phyloP scores from a whole-genome alignment of 768 basidiomycete species.

The Phlegmacium glaucopus region DNA sequence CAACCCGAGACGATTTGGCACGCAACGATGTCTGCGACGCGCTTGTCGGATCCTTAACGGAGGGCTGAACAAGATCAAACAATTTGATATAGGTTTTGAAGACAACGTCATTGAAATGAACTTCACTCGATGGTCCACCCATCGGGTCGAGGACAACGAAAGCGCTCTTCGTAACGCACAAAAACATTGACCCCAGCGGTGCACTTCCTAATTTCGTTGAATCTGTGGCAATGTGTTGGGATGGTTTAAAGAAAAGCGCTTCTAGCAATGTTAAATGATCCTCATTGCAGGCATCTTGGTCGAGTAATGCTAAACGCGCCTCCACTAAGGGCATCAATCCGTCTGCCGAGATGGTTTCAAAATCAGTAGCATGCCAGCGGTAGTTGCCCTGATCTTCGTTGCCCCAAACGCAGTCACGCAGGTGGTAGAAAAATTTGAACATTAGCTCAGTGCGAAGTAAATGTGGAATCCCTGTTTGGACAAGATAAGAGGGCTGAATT shows the following conservation, averaged over 20 bases:
- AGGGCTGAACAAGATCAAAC: slow-evolving; percentile 25
- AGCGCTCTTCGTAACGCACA: slow-evolving; percentile 25
- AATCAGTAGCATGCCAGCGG: background rate
- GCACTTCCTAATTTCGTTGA: background rate
- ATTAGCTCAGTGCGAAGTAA: slow-evolving; percentile 61
- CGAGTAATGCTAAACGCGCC: slow-evolving; percentile 29
- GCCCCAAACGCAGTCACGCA: slow-evolving; percentile 62
- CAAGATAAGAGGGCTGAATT: slow-evolving; percentile 79
- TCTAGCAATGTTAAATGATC: slow-evolving; percentile 27
- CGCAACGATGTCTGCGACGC: slow-evolving; percentile 47
- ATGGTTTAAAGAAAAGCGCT: slow-evolving; percentile 19
- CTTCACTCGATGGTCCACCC: slow-evolving; percentile 30
- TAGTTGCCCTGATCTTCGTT: slow-evolving; percentile 26
- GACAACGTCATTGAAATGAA: slow-evolving; percentile 30
- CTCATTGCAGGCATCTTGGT: slow-evolving; percentile 39
- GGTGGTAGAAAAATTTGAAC: slow-evolving; percentile 77
- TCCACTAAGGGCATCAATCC: slow-evolving; percentile 31
- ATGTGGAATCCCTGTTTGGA: slow-evolving; percentile 71
- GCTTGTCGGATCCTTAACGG: slow-evolving; percentile 21
- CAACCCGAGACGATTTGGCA: slow-evolving; percentile 25
- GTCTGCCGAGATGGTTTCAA: slow-evolving; percentile 17
- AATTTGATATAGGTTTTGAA: slow-evolving; percentile 19
- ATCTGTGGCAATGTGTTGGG: background rate
- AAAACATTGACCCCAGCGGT: slow-evolving; percentile 12
- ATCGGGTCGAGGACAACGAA: slow-evolving; percentile 33